Conservation (phyloP, 306 rosid genomes). For the Medicago arabica region DNA sequence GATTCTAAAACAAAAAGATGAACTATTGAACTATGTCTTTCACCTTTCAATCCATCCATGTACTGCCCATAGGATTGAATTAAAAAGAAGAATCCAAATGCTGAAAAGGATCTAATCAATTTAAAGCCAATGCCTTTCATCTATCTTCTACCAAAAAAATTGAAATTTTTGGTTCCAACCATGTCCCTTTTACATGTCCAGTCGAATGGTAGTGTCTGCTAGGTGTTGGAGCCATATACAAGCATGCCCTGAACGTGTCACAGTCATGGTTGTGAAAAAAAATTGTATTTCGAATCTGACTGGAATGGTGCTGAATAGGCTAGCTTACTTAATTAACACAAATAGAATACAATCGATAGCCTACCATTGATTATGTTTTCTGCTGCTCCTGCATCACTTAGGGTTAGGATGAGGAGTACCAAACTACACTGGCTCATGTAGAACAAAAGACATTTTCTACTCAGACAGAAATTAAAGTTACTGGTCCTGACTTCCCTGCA, state of each 20-base stretch:
- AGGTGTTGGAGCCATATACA: slow-evolving; percentile 1
- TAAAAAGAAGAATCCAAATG: background rate
- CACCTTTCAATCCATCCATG: background rate
- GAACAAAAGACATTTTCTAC: slow-evolving; percentile 11
- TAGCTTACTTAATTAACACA: background rate
- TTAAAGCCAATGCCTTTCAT: background rate
- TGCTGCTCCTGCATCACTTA: background rate
- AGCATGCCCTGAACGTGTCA: background rate
- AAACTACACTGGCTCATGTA: slow-evolving; percentile 28
- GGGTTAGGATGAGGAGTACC: slow-evolving; percentile 30
- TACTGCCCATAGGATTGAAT: background rate
- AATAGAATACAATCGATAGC: slow-evolving; percentile 14
- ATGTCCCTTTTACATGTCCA: background rate
- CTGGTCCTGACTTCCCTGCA: slow-evolving; percentile 5
- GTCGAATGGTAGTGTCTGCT: background rate
- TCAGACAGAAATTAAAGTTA: slow-evolving; percentile 11
- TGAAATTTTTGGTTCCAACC: background rate
- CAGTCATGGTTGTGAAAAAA: background rate
- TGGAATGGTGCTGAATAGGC: background rate
- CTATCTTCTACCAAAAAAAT: background rate
- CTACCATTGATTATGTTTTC: slow-evolving; percentile 14
- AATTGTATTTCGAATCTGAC: background rate
- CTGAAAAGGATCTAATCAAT: background rate
- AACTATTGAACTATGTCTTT: background rate
- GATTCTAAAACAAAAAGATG: background rate